Base-by-base conservation (phyloP, 495 filamentous ascomycete genomes). In the Sabuloglossum arenarium region DNA sequence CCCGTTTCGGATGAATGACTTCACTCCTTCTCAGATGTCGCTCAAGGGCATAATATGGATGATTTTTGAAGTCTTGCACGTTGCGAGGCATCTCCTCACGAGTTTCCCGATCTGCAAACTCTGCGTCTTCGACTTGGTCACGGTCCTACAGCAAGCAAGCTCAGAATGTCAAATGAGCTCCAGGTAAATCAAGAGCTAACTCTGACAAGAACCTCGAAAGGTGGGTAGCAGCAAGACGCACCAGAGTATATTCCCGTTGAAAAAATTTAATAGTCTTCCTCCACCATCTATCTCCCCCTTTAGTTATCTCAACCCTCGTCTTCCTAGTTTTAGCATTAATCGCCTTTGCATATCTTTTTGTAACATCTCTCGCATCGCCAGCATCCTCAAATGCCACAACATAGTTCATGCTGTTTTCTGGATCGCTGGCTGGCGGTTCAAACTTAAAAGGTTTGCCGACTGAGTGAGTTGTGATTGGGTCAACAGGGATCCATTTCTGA, bases 401-500 rank as follows among this genome's bases (percentile, higher is more conserved):
- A 66, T 98, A 98, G 59, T 69, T 76, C 69, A 98, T 78, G 46
- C 61, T 71, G 60, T 93, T 96, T 46, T 79, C 71, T 0, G 69
- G 61, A 66, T 93, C 85, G 1, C 75, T 79, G 11, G 79, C 71
- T 0, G 93, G 86, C 0, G 91, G 91, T 61, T 96, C 90, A 32
- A 96, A 73, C 60, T 77, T 80, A 3, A 73, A 73, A 1, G 86
- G 78, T 60, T 84, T 88, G 61, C 76, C 81, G 28, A 88, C 75
- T 0, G 86, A 81, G 39, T 72, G 70, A 1, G 86, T 94, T 30
- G 88, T 85, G 3, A 96, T 63, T 0, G 90, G 84, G 62, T 98
- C 93, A 25, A 91, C 76, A 0, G 87, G 76, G 52, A 94, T 75
- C 89, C 89, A 97, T 73, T 88, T 94, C 64, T 95, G 84, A 30